A percentile compares a stretch with the other conserved stretches of the same genome.
These are phyloP conservation scores for Thermothelomyces thermophilus DNA, from an alignment of 2,329 filamentous ascomycete species.

Conservation along the genomic window DNA sequence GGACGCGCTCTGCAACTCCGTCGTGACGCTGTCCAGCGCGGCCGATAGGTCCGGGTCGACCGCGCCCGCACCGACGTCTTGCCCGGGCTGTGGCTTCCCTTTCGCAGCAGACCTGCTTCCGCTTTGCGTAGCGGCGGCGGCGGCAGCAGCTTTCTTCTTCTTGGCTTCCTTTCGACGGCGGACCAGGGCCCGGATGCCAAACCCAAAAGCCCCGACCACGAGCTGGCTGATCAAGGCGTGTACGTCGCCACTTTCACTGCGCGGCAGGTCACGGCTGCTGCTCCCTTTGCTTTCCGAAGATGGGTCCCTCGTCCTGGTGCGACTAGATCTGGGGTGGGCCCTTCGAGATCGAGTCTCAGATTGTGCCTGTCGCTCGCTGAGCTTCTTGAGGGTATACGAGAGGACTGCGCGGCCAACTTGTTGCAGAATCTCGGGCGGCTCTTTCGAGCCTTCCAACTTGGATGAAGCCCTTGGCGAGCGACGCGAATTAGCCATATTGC, in stretches of 20 bases:
- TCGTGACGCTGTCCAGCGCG: constrained; percentile 20
- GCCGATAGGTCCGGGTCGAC: constrained; percentile 17
- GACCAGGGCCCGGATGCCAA: constrained; percentile 19
- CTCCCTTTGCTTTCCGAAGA: constrained; percentile 7
- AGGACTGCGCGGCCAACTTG: constrained; percentile 21
- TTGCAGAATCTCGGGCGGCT: constrained; percentile 17
- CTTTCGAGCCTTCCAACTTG: background rate
- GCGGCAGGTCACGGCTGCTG: constrained; percentile 2
- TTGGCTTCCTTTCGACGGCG: constrained; percentile 17
- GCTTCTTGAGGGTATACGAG: constrained; percentile 18
- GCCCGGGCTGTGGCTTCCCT: background rate
- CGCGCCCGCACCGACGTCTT: background rate
- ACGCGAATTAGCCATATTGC: constrained; percentile 10
- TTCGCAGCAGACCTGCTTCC: background rate
- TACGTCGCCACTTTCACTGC: constrained; percentile 17
- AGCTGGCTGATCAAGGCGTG: constrained; percentile 22
- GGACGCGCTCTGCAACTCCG: constrained; percentile 17
- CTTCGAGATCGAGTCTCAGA: background rate
- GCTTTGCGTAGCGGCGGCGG: background rate
- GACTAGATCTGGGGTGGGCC: constrained; percentile 2
- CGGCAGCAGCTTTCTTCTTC: background rate
- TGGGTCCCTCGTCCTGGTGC: constrained; percentile 2
- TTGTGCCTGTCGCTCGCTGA: constrained; percentile 12
- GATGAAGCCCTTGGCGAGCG: background rate
- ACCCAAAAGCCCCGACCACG: constrained; percentile 20